A percentile compares a stretch with the other conserved stretches of the same genome.
Evolutionary conservation across 208 protist genomes (phyloP).

Genomic region (Histomonas meleagridis): DNA sequence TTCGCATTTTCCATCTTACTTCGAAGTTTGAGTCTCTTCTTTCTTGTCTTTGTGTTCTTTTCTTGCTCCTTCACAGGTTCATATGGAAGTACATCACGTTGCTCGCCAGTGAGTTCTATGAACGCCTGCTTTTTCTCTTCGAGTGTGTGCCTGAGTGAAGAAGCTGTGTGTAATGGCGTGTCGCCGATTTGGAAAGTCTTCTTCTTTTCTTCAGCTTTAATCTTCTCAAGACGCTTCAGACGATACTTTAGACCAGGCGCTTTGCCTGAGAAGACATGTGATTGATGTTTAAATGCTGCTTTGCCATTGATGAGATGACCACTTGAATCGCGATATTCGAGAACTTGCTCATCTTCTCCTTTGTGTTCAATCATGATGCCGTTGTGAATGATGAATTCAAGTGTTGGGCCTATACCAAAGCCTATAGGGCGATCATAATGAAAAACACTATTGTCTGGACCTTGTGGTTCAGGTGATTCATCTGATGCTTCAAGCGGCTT

Average conservation of each 20-base stretch:
- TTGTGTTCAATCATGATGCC: not conserved
- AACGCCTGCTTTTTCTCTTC: not conserved
- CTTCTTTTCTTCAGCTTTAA: not conserved
- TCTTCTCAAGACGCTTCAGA: not conserved
- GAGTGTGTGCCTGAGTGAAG: not conserved
- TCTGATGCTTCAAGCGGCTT: too few relatives aligned
- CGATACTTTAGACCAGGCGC: not conserved
- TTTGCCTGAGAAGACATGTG: not conserved
- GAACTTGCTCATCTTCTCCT: slow-evolving; percentile 12
- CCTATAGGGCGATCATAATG: not conserved
- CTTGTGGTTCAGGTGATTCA: too few relatives aligned
- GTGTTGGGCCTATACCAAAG: not conserved
- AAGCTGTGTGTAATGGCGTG: not conserved
- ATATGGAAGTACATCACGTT: not conserved
- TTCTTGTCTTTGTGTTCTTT: not conserved
- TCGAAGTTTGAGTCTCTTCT: not conserved
- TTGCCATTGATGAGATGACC: not conserved
- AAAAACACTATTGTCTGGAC: too few relatives aligned
- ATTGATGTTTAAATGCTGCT: not conserved
- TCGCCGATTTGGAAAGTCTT: not conserved
- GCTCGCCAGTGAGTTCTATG: not conserved
- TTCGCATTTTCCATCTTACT: not conserved
- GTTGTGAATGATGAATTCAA: not conserved
- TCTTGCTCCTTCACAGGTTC: not conserved
- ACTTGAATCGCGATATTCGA: not conserved